Evolutionary conservation across 2,329 filamentous ascomycete genomes (phyloP).

Genomic region (Basipetospora chlamydospora): DNA sequence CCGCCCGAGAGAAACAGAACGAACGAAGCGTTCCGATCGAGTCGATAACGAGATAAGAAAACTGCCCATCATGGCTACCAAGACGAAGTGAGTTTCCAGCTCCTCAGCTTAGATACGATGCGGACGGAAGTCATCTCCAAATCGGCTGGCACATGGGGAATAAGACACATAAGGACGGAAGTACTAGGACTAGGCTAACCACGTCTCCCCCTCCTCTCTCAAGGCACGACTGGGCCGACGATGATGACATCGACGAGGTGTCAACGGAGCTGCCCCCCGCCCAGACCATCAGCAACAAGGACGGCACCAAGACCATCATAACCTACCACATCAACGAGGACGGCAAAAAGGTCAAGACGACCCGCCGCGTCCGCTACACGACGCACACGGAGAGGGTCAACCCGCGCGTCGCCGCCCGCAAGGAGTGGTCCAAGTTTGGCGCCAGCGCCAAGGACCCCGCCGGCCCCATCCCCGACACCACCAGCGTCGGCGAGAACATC

Average conservation of each 20-base stretch:
- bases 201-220: background rate
- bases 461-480: slow-evolving; percentile 80
- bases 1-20: background rate
- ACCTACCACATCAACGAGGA: slow-evolving; percentile 84
- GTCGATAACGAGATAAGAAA: too few relatives aligned
- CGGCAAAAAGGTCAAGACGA: slow-evolving; percentile 93
- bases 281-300: slow-evolving; percentile 90
- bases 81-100: slow-evolving; percentile 2
- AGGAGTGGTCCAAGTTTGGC: slow-evolving; percentile 88
- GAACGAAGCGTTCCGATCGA: background rate
- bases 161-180: background rate
- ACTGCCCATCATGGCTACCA: slow-evolving; percentile 4
- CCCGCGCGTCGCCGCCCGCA: slow-evolving; percentile 88
- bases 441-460: slow-evolving; percentile 68
- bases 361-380: slow-evolving; percentile 84
- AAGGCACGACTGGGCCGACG: slow-evolving; percentile 82
- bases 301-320: slow-evolving; percentile 92
- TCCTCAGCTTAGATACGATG: too few relatives aligned
- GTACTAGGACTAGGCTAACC: too few relatives aligned
- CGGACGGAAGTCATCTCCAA: too few relatives aligned
- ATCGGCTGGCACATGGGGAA: too few relatives aligned
- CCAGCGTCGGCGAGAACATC: slow-evolving; percentile 93
- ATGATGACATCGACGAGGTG: slow-evolving; percentile 73
- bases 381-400: slow-evolving; percentile 89
- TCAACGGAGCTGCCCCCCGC: slow-evolving; percentile 59